A percentile compares a stretch with the other conserved stretches of the same genome.
These are phyloP conservation scores for Fomitopsis betulina DNA, from an alignment of 1,284 basidiomycete genomes.

Conservation along the genomic window DNA sequence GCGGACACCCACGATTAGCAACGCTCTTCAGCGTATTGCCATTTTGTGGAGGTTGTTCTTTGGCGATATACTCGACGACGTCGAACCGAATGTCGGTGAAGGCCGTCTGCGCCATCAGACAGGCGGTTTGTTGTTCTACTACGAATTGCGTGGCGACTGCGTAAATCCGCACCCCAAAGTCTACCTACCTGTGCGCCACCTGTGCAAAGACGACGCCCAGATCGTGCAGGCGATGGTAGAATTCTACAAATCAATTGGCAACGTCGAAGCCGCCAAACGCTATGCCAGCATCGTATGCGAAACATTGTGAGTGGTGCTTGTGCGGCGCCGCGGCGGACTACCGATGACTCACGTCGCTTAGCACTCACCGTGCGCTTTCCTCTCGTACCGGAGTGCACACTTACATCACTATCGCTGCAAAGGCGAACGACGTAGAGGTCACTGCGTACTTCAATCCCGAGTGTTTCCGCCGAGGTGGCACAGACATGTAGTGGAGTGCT, in stretches of 20 bases:
- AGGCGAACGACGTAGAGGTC: not conserved
- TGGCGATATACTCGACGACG: not conserved
- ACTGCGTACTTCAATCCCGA: slow-evolving; percentile 6
- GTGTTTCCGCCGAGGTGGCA: not conserved
- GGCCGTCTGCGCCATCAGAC: not conserved
- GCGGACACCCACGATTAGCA: not conserved
- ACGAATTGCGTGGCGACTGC: not conserved
- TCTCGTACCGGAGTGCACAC: not conserved
- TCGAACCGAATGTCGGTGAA: not conserved
- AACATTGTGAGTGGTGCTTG: not conserved
- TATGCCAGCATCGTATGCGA: not conserved
- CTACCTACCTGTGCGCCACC: slow-evolving; percentile 2
- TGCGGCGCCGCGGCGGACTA: not conserved
- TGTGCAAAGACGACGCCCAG: slow-evolving; percentile 1
- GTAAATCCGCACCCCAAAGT: not conserved
- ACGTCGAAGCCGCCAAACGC: not conserved
- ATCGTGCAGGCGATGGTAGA: not conserved
- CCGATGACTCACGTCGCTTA: not conserved
- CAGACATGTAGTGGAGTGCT: too few relatives aligned
- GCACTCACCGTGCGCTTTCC: not conserved
- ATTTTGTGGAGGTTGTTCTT: slow-evolving; percentile 1
- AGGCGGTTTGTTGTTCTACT: slow-evolving; percentile 3
- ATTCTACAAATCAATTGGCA: not conserved
- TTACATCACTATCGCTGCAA: not conserved
- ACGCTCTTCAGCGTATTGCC: not conserved